Evolutionary conservation across 2,329 filamentous ascomycete genomes (phyloP).

Genomic region (Pseudopyricularia javanii): DNA sequence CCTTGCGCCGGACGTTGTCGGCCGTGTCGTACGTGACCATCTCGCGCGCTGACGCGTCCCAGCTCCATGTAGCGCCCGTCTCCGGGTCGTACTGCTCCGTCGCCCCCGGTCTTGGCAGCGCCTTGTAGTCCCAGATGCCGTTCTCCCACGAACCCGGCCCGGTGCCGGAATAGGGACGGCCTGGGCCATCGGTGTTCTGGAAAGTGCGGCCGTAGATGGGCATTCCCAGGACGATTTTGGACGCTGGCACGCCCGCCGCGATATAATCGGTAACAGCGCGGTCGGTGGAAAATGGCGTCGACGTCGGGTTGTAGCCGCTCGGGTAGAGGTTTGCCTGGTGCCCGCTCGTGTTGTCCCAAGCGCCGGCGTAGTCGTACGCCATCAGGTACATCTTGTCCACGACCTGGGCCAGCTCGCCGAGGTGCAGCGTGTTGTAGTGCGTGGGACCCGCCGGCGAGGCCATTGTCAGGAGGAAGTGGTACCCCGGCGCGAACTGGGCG

Average conservation of each 20-base stretch:
- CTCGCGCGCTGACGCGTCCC: conserved; percentile 44
- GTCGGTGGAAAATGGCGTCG: conserved; percentile 60
- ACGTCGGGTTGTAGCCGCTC: conserved; percentile 35
- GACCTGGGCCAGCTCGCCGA: conserved; percentile 30
- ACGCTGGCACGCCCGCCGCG: conserved; percentile 42
- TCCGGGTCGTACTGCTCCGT: conserved; percentile 42
- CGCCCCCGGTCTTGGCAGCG: conserved; percentile 50
- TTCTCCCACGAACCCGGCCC: conserved; percentile 61
- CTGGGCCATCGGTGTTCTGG: conserved; percentile 49
- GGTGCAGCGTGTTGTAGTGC: conserved; percentile 33
- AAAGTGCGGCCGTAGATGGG: conserved; percentile 71
- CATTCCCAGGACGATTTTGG: conserved; percentile 66
- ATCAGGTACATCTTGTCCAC: conserved; percentile 50
- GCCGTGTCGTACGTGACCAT: conserved; percentile 65
- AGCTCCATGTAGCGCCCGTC: conserved; percentile 57
- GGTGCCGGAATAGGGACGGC: conserved; percentile 48
- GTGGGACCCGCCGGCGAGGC: conserved; percentile 34
- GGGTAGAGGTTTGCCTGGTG: conserved; percentile 63
- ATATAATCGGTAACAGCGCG: conserved; percentile 55
- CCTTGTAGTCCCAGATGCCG: conserved; percentile 74
- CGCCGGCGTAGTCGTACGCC: conserved; percentile 63
- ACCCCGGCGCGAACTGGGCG: conserved; percentile 25
- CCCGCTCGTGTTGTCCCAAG: conserved; percentile 49
- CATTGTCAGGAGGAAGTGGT: conserved; percentile 41
- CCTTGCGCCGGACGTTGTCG: conserved; percentile 47